phyloP scores from a whole-genome alignment of 2,329 filamentous ascomycete genomes.

The Epichloe typhina region DNA sequence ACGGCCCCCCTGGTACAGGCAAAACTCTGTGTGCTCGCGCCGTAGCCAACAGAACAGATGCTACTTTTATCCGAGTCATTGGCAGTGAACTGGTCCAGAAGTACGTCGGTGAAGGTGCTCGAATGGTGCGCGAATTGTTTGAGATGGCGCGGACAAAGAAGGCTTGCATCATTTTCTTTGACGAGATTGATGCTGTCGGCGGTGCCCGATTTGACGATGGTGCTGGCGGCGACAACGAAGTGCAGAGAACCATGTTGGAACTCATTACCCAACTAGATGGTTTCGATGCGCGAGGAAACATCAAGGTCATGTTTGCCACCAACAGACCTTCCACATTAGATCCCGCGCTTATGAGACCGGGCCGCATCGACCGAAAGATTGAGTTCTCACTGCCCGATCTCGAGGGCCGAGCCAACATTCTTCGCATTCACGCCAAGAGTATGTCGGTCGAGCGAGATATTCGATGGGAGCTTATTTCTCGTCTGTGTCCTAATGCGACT shows the following conservation, averaged over 20 bases:
- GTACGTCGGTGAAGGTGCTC: conserved; percentile 93
- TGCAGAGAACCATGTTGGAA: conserved; percentile 95
- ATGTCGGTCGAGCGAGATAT: conserved; percentile 99
- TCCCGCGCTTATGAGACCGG: conserved; percentile 92
- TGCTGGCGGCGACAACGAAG: conserved; percentile 92
- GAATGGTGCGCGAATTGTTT: conserved; percentile 97
- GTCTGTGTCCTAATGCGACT: conserved; percentile 92
- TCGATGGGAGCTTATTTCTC: conserved; percentile 95
- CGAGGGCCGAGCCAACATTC: conserved; percentile 91
- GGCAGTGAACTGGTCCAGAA: conserved; percentile 97
- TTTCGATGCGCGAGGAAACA: conserved; percentile 92
- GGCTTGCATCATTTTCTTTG: conserved; percentile 95
- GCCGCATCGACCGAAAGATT: conserved; percentile 96
- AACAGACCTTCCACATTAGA: conserved; percentile 93
- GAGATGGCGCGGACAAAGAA: conserved; percentile 99
- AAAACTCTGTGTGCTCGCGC: conserved; percentile 97
- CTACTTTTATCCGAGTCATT: conserved; percentile 97
- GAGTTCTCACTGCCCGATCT: conserved; percentile 96
- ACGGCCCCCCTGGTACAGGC: conserved; percentile 94
- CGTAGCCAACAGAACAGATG: conserved; percentile 94
- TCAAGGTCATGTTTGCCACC: conserved; percentile 99
- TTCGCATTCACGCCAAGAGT: conserved; percentile 97
- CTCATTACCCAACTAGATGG: conserved; percentile 94
- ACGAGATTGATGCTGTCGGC: conserved; percentile 94
- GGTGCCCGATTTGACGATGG: conserved; percentile 94